These are phyloP conservation scores for Licmophora abbreviata DNA, from an alignment of 108 stramenopile genomes.

Conservation along the genomic window DNA sequence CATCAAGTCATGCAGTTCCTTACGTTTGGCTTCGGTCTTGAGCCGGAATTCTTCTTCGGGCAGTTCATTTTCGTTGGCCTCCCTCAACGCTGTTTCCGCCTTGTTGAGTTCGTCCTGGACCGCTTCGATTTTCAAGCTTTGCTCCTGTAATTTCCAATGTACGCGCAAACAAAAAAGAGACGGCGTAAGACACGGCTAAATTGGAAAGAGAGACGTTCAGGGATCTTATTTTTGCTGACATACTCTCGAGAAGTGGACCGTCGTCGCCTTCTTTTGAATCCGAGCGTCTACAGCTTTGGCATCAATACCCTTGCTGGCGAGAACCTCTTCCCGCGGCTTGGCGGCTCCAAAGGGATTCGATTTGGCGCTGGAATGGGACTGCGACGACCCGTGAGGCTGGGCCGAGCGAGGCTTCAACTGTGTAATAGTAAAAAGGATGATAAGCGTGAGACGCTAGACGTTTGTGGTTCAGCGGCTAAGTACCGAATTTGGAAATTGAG, in stretches of 20 bases:
- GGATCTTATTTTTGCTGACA: too few relatives aligned
- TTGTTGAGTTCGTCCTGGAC: conserved; percentile 33
- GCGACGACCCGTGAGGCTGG: neutral
- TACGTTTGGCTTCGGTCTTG: conserved; percentile 24
- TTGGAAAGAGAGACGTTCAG: too few relatives aligned
- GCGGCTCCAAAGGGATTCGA: conserved; percentile 38
- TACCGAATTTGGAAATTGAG: neutral
- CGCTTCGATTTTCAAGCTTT: conserved; percentile 37
- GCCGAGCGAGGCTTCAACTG: conserved; percentile 29
- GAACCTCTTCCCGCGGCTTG: conserved; percentile 38
- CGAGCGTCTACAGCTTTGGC: conserved; percentile 25
- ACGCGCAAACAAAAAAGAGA: too few relatives aligned
- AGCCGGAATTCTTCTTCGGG: conserved; percentile 41
- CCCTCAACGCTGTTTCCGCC: conserved; percentile 34
- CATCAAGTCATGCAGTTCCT: conserved; percentile 30
- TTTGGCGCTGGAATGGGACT: conserved; percentile 5
- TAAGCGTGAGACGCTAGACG: neutral
- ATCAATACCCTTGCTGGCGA: conserved; percentile 46
- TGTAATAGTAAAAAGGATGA: conserved; percentile 6
- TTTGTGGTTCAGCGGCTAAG: neutral
- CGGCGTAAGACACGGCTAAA: too few relatives aligned
- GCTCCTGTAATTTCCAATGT: too few relatives aligned
- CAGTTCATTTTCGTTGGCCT: conserved; percentile 53
- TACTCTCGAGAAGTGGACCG: conserved; percentile 5
- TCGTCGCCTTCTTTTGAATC: conserved; percentile 36